Evolutionary conservation across 139 green algal species (phyloP), one percentile per base, ranked within the genome.

Genomic region (Chlorella sp.): DNA sequence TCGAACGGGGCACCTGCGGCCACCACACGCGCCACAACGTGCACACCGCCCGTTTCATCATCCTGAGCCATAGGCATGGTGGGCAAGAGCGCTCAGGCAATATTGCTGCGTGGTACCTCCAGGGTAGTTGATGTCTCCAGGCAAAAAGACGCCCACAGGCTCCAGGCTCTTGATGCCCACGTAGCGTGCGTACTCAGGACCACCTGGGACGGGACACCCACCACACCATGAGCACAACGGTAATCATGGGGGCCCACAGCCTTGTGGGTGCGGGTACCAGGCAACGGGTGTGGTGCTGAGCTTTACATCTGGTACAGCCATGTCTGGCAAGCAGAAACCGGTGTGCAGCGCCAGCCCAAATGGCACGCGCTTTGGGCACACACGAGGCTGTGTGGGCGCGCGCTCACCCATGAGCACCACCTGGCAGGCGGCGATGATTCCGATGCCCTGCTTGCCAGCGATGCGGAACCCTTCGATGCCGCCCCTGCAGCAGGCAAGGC

Each of bases 101-200:
- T n/a, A n/a, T n/a, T n/a, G n/a, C n/a, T n/a, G n/a, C n/a, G n/a
- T n/a, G n/a, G n/a, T n/a, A 71, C 68, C 76, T 31, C 80, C 80
- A 0, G 86, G 86, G 73, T 91, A 91, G 69, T 86, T 86, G 29
- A 76, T 42, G 17, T 84, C 79, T 24, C 83, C 77, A 35, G 79
- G 82, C 74, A 72, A 77, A 69, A 89, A 91, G 1, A 92, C 85
- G 1, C 87, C 87, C 17, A 92, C 84, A 1, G 87, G 87, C 75
- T 92, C 85, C 32, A 92, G 81, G 30, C 71, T 82, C 20, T 76
- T 74, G 73, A 92, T 92, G 71, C 87, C 87, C 35, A 90, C 87
- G 36, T 88, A 82, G 3, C 84, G 33, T 31, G 70, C 70, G 26
- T 75, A 75, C 59, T 75, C 70, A 69, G 70, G 70, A 22, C 70